phyloP scores from a whole-genome alignment of 1,284 basidiomycete species.

The Neolentinus lepideus region DNA sequence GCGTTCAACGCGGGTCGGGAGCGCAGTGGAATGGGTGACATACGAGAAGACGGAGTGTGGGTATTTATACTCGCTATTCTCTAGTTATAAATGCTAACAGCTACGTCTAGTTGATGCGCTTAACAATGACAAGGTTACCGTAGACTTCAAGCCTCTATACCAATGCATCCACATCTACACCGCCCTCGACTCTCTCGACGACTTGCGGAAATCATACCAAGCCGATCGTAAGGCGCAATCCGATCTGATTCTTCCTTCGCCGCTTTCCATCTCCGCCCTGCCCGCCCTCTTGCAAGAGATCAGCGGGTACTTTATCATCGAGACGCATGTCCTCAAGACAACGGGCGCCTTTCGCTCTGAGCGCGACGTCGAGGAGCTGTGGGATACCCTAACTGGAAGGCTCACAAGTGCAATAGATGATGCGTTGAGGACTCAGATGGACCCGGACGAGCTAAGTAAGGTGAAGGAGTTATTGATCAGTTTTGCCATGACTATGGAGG shows the following conservation, averaged over 20 bases:
- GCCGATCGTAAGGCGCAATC: constrained; percentile 98
- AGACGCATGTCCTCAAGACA: constrained; percentile 87
- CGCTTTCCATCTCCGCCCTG: constrained; percentile 41
- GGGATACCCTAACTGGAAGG: constrained; percentile 84
- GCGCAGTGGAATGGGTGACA: constrained; percentile 89
- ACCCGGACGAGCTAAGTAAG: constrained; percentile 78
- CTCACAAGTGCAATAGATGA: constrained; percentile 73
- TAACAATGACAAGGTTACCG: constrained; percentile 81
- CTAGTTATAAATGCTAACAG: neutral
- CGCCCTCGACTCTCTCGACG: constrained; percentile 82
- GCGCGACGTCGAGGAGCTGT: constrained; percentile 91
- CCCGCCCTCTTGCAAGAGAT: constrained; percentile 82
- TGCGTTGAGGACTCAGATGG: constrained; percentile 70
- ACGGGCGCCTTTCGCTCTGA: constrained; percentile 83
- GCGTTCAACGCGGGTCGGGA: constrained; percentile 82
- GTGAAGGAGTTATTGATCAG: constrained; percentile 83
- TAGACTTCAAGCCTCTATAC: constrained; percentile 94
- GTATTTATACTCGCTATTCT: constrained; percentile 18
- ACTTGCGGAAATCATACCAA: constrained; percentile 90
- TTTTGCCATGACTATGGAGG: constrained; percentile 94
- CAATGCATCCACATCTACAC: constrained; percentile 98
- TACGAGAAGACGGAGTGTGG: constrained; percentile 94
- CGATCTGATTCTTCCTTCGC: constrained; percentile 82
- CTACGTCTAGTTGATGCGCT: constrained; percentile 74
- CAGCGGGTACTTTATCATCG: constrained; percentile 98